Evolutionary conservation across 768 basidiomycete genomes (phyloP), one percentile per base, ranked within the genome.

Genomic region (Favolaschia claudopus): DNA sequence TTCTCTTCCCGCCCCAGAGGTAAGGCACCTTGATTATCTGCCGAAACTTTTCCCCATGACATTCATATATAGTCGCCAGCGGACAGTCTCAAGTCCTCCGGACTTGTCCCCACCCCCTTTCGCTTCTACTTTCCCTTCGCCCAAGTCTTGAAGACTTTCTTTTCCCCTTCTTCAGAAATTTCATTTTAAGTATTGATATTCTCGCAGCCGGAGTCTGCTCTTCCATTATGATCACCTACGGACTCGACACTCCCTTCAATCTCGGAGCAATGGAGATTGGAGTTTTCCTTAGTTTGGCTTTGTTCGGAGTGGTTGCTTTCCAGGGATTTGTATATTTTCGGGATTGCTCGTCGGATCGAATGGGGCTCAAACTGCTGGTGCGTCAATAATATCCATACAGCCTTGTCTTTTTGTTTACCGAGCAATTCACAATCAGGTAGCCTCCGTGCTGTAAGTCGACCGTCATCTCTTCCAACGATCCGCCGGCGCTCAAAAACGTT

Each of bases 231-330:
- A 57, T 63, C 44, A 2, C 55, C 28, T 48, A 36, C 39, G 56
- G 61, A 51, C n/a, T 58, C 29, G 61, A 63, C 36, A 1, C 56
- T 7, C 61, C 61, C 1, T 3, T 24, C 7, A 37, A 48, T 20
- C 51, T 63, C 2, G 61, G 61, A 27, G 52, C 50, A 0, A 43
- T 63, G 49, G 61, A 63, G 13, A 49, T 63, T 28, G 61, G 61
- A 6, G 29, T 46, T 15, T 55, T 45, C 42, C 20, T 5, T 20
- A 39, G 17, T n/a, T 17, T 39, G 38, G 38, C 22, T 20, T 7
- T 39, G 38, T 52, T 52, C 36, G 50, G 50, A 7, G 25, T 51
- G 15, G 49, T 51, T 19, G 33, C 36, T 7, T 34, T 51, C 7
- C 49, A 51, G 24, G 49, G 50, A 36, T 52, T 27, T 28, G 15